Evolutionary conservation across 768 basidiomycete genomes (phyloP).

Genomic region (Panaeolus cyanescens): DNA sequence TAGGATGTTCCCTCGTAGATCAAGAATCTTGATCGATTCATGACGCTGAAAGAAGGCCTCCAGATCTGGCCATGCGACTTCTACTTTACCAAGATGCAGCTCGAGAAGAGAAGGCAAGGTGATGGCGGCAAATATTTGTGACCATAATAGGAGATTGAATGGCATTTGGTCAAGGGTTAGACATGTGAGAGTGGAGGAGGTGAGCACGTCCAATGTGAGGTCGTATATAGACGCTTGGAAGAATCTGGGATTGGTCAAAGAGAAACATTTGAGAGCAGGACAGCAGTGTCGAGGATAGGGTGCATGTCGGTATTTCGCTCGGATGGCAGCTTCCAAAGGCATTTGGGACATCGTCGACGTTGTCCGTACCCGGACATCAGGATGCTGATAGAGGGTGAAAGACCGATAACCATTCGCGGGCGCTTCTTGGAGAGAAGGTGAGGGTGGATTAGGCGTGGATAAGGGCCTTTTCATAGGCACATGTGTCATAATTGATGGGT

Average conservation of each 20-base stretch:
- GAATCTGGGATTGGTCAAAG: background rate
- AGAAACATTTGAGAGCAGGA: background rate
- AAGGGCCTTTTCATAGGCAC: background rate
- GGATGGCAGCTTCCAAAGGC: background rate
- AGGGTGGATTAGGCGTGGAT: background rate
- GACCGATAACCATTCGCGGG: background rate
- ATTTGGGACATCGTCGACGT: background rate
- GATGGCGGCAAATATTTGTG: background rate
- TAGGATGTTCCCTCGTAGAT: background rate
- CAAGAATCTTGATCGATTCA: background rate
- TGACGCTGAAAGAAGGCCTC: slow-evolving; percentile 2
- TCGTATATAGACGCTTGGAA: background rate
- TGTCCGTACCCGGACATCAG: background rate
- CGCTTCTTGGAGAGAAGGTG: background rate
- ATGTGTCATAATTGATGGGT: background rate
- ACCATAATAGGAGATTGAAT: background rate
- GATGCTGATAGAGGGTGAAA: background rate
- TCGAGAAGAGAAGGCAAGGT: background rate
- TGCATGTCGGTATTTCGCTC: background rate
- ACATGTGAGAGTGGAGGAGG: background rate
- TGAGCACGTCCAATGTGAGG: background rate
- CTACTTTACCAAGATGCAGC: background rate
- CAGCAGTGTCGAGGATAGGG: background rate
- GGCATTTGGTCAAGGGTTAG: background rate
- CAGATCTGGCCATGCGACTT: slow-evolving; percentile 1